Evolutionary conservation across 1,284 basidiomycete genomes (phyloP).

Genomic region (Singerocomus inundabilis): DNA sequence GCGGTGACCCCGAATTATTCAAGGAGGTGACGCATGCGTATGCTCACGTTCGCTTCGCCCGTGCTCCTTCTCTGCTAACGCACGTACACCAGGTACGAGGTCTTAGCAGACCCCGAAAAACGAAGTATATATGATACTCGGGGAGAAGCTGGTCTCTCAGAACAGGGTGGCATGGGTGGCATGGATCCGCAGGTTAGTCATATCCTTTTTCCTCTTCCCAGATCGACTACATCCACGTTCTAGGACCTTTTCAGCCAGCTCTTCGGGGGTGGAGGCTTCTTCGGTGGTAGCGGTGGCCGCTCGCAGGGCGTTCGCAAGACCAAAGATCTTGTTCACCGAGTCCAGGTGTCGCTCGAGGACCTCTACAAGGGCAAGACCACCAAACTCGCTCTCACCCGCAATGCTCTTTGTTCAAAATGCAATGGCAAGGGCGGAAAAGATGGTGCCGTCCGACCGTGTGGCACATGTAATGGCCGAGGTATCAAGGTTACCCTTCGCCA

Average conservation of each 20-base stretch:
- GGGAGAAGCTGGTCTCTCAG: slow-evolving; percentile 90
- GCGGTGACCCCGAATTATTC: slow-evolving; percentile 95
- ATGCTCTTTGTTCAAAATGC: slow-evolving; percentile 92
- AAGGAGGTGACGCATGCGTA: slow-evolving; percentile 97
- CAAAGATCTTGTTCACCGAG: slow-evolving; percentile 97
- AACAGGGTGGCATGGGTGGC: slow-evolving; percentile 87
- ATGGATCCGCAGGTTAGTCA: slow-evolving; percentile 87
- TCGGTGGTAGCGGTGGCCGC: slow-evolving; percentile 58
- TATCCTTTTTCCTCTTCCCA: background rate
- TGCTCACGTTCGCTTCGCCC: slow-evolving; percentile 43
- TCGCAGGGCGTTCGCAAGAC: slow-evolving; percentile 90
- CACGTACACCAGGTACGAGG: slow-evolving; percentile 73
- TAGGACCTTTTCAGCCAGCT: slow-evolving; percentile 98
- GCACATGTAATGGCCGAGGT: slow-evolving; percentile 86
- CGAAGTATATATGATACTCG: slow-evolving; percentile 86
- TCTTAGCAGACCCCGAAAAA: slow-evolving; percentile 89
- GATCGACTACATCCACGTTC: slow-evolving; percentile 1
- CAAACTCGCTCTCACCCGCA: slow-evolving; percentile 96
- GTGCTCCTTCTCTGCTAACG: slow-evolving; percentile 5
- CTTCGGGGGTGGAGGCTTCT: slow-evolving; percentile 64
- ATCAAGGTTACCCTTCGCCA: slow-evolving; percentile 91
- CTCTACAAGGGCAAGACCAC: slow-evolving; percentile 98
- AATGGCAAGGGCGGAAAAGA: slow-evolving; percentile 98
- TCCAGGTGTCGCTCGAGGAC: slow-evolving; percentile 95
- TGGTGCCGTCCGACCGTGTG: slow-evolving; percentile 85